These are phyloP conservation scores for Leishmania gerbilli DNA, from an alignment of 208 protist species.

Conservation along the genomic window DNA sequence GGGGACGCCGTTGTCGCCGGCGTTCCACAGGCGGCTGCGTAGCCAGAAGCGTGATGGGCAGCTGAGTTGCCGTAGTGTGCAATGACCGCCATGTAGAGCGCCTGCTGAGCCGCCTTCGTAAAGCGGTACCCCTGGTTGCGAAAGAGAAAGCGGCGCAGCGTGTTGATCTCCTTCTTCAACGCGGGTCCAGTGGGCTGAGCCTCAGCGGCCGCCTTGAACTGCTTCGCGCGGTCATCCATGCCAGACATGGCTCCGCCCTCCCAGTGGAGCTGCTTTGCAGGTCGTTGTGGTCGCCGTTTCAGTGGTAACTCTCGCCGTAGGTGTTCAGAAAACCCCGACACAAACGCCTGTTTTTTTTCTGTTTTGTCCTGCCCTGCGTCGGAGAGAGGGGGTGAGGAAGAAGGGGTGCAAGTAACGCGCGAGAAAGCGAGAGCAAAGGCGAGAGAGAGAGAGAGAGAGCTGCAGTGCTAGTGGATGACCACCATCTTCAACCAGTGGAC, in stretches of 20 bases:
- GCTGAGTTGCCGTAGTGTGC: constrained; percentile 46
- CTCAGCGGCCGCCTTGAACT: constrained; percentile 50
- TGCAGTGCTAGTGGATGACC: not conserved
- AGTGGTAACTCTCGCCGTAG: not conserved
- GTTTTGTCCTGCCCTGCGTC: not conserved
- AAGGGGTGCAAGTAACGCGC: too few relatives aligned
- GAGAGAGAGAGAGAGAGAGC: not conserved
- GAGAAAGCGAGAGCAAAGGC: not conserved
- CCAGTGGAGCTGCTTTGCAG: not conserved
- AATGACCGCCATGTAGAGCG: constrained; percentile 47
- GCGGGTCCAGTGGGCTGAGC: constrained; percentile 31
- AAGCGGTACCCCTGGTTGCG: constrained; percentile 63
- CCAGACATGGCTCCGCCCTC: constrained; percentile 7
- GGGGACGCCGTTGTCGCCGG: not conserved
- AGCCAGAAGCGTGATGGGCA: constrained; percentile 19
- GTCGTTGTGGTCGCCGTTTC: not conserved
- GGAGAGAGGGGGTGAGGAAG: not conserved
- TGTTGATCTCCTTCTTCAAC: constrained; percentile 47
- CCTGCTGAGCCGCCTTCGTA: constrained; percentile 48
- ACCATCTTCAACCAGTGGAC: not conserved
- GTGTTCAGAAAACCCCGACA: not conserved
- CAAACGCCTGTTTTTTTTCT: not conserved
- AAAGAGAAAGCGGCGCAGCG: constrained; percentile 49
- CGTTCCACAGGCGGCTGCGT: not conserved
- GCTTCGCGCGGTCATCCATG: constrained; percentile 49